Conservation (phyloP, 805 yeast genomes). For the Gaillardinia entomophila region DNA sequence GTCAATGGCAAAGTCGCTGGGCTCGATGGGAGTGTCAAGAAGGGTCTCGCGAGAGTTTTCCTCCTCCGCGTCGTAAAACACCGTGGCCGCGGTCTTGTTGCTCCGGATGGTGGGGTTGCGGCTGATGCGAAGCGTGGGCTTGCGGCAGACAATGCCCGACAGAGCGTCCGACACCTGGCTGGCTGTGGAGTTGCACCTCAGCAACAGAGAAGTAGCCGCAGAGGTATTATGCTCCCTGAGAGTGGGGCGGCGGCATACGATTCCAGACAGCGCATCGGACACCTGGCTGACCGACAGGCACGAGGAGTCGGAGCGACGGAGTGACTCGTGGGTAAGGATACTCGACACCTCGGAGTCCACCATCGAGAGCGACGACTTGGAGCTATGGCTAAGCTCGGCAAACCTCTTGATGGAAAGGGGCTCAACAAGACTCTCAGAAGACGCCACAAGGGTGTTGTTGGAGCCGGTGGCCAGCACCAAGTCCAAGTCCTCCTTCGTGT, state of each 20-base stretch:
- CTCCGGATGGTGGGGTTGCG: background rate
- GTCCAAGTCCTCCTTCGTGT: slow-evolving; percentile 23
- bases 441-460: slow-evolving; percentile 11
- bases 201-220: too few species aligned
- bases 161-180: background rate
- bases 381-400: slow-evolving; percentile 1
- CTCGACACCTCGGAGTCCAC: too few species aligned
- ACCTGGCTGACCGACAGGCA: too few species aligned
- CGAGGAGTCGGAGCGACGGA: background rate
- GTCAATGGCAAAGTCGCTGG: background rate
- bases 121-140: too few species aligned
- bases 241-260: too few species aligned
- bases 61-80: background rate
- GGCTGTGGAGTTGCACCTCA: too few species aligned
- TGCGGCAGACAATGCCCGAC: background rate
- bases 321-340: too few species aligned
- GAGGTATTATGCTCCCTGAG: too few species aligned
- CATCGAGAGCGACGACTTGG: slow-evolving; percentile 6
- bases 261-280: background rate
- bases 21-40: background rate
- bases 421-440: slow-evolving; percentile 5
- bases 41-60: background rate
- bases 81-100: background rate
- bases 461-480: slow-evolving; percentile 12
- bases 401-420: background rate